Conservation (phyloP, 352 stramenopile species). For the Globisporangium cylindrosporum region DNA sequence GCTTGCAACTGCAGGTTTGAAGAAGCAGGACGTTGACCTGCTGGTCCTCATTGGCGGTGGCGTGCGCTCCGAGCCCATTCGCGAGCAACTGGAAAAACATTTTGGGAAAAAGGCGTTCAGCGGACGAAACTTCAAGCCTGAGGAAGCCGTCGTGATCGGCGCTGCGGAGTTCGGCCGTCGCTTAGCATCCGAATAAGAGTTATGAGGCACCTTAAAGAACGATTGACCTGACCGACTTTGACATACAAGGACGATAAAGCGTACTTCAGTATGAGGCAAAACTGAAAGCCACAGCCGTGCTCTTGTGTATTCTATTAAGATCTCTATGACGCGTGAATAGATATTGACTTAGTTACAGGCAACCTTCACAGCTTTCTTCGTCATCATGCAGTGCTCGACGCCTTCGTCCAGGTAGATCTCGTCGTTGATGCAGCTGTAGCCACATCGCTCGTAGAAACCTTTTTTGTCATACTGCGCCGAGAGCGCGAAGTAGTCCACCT, state of each 20-base stretch:
- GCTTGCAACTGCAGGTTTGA: conserved; percentile 34
- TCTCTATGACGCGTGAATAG: background rate
- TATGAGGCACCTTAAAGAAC: background rate
- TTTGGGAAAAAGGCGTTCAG: conserved; percentile 48
- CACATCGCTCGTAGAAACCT: conserved; percentile 69
- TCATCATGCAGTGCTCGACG: conserved; percentile 45
- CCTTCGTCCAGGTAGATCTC: conserved; percentile 57
- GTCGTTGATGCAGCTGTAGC: conserved; percentile 40
- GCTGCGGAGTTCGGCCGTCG: conserved; percentile 55
- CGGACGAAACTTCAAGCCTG: conserved; percentile 46
- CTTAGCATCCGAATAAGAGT: conserved; percentile 21
- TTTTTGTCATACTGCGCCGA: conserved; percentile 53
- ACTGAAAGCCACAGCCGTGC: background rate
- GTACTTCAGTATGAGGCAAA: background rate
- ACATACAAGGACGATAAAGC: background rate
- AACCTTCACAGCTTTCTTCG: conserved; percentile 2
- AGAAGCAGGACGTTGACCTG: conserved; percentile 35
- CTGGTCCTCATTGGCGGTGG: conserved; percentile 64
- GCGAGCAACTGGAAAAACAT: conserved; percentile 42
- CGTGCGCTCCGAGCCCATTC: conserved; percentile 48
- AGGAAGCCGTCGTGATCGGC: conserved; percentile 61
- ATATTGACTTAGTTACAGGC: background rate
- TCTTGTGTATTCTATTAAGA: background rate
- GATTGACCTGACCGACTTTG: background rate
- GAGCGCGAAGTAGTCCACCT: conserved; percentile 37